Evolutionary conservation across 345 rosid genomes (phyloP).

Genomic region (Salix caprea): DNA sequence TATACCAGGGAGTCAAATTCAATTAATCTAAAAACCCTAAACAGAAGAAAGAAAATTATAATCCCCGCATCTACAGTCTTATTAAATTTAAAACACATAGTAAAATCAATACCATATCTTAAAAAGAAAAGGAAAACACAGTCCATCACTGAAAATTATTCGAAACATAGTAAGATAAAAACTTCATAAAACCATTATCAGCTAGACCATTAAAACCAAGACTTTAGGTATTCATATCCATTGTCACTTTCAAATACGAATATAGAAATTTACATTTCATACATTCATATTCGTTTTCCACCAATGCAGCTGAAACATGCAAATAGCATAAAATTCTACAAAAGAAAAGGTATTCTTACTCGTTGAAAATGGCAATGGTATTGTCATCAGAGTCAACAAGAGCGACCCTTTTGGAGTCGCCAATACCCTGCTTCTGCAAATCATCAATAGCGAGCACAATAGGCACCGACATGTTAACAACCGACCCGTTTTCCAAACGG

Average conservation of each 20-base stretch:
- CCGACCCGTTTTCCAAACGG: conserved; percentile 84
- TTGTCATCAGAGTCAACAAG: conserved; percentile 66
- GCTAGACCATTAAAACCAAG: not conserved
- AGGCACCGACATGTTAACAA: conserved; percentile 96
- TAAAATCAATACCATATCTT: no score
- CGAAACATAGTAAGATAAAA: not conserved
- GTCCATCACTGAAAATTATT: not conserved
- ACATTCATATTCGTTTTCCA: not conserved
- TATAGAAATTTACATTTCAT: not conserved
- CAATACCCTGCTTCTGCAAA: conserved; percentile 56
- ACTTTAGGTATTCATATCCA: not conserved
- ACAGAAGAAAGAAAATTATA: no score
- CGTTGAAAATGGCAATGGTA: conserved; percentile 66
- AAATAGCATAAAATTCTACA: not conserved
- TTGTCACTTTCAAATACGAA: not conserved
- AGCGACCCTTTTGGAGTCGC: conserved; percentile 63
- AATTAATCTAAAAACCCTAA: no score
- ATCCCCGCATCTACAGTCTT: no score
- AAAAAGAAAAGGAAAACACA: not conserved
- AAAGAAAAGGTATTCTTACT: conserved; percentile 44
- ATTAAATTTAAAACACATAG: no score
- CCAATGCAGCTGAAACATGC: not conserved
- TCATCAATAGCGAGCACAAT: conserved; percentile 87
- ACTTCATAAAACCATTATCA: not conserved
- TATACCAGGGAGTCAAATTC: no score